Evolutionary conservation across 441 rosid species (phyloP), one percentile per base, ranked within the genome.

Genomic region (Erodium chrysanthum): DNA sequence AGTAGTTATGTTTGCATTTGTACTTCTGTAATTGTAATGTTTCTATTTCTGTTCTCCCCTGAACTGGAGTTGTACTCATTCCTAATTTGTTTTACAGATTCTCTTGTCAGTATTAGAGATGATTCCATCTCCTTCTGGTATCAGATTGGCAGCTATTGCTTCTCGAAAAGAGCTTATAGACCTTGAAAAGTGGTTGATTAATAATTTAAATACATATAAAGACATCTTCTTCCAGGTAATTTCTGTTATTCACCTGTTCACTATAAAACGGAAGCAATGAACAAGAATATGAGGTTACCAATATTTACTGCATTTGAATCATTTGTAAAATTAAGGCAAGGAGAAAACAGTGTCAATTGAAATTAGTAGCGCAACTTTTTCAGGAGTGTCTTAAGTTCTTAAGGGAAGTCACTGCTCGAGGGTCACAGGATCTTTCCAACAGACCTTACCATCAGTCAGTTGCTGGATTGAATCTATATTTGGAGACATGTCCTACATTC

Each of bases 311-410:
- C 65, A 25, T 25, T n/a, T 61, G 65, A 12, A 61, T 25, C 1
- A n/a, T 15, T 61, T 61, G 25, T 25, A 61, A n/a, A n/a, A 61
- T 61, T 61, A 25, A 25, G 73, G 71, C 68, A 71, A 66, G 18
- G 21, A 59, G 18, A 22, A 50, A 23, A 1, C 42, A 22, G 40
- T 66, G 67, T 60, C 52, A 71, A 66, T 70, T 81, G 73, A 73
- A 65, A 31, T 71, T 50, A 35, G 2, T 66, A 33, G 8, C 79
- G 68, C 72, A 33, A 80, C 67, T 59, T 74, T 76, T 74, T 20
- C 87, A 85, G 99, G 99, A 90, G 79, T 90, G 98, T 77, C 82
- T 95, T 71, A 86, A 88, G 76, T 95, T 86, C 79, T 71, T 90
- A 69, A 87, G 83, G 86, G 91, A 84, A 75, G 80, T 85, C 65